Evolutionary conservation across 2,329 filamentous ascomycete genomes (phyloP).

Genomic region (Botrytis aclada): DNA sequence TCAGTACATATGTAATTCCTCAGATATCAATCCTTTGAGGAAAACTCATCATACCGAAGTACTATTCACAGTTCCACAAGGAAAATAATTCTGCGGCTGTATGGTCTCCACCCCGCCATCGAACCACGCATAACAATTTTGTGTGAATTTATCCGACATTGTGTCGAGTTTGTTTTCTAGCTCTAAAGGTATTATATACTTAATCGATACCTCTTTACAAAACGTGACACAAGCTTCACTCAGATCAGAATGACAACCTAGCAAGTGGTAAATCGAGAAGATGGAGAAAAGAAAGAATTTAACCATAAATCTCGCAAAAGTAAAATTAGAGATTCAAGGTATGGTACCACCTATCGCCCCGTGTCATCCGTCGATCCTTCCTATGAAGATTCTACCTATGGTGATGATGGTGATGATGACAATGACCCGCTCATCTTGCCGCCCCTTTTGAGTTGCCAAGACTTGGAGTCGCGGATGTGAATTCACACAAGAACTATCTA

Average conservation of each 20-base stretch:
- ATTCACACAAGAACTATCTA: no score
- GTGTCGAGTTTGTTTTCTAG: conserved; percentile 50
- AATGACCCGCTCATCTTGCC: background rate
- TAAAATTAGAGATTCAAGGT: background rate
- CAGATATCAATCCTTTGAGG: background rate
- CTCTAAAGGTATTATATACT: conserved; percentile 62
- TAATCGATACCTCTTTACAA: conserved; percentile 77
- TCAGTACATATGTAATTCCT: background rate
- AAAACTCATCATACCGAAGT: background rate
- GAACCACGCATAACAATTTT: background rate
- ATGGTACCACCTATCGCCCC: background rate
- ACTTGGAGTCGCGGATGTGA: background rate
- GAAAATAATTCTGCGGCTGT: background rate
- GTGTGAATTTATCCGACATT: conserved; percentile 5
- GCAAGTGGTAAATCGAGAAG: background rate
- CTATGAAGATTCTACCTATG: background rate
- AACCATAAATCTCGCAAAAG: background rate
- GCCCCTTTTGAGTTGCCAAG: background rate
- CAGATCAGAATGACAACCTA: background rate
- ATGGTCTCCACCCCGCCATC: conserved; percentile 2
- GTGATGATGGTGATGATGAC: background rate
- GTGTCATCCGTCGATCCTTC: background rate
- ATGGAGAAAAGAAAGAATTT: no score
- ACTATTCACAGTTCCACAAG: background rate
- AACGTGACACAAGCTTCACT: background rate